Conservation (phyloP, 106 monocot species). For the Vanilla planifolia region DNA sequence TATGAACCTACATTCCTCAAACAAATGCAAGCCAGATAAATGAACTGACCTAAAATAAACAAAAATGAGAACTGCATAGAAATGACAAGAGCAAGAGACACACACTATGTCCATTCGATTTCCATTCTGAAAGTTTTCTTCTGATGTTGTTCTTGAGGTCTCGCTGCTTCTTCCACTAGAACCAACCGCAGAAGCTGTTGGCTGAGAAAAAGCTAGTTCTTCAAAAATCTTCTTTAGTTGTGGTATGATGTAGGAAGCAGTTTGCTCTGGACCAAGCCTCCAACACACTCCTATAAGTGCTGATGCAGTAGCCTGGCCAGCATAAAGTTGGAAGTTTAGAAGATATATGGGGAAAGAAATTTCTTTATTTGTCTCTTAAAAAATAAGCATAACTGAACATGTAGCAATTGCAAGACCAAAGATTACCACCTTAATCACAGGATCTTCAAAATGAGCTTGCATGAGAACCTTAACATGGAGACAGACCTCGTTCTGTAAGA, state of each 20-base stretch:
- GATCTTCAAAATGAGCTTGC: slow-evolving; percentile 58
- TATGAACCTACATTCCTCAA: slow-evolving; percentile 38
- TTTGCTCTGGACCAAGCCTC: slow-evolving; percentile 70
- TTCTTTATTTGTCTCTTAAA: too few species aligned
- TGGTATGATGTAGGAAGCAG: slow-evolving; percentile 63
- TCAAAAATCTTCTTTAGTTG: slow-evolving; percentile 79
- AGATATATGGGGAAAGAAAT: neutral
- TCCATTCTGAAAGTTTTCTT: slow-evolving; percentile 33
- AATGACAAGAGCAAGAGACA: slow-evolving; percentile 16
- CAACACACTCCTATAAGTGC: slow-evolving; percentile 61
- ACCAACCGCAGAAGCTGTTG: slow-evolving; percentile 17
- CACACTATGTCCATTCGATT: slow-evolving; percentile 82
- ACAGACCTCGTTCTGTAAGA: slow-evolving; percentile 62
- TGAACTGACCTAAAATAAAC: neutral
- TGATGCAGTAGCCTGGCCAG: slow-evolving; percentile 58
- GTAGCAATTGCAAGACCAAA: too few species aligned
- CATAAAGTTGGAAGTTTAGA: slow-evolving; percentile 1
- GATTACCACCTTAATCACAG: slow-evolving; percentile 77
- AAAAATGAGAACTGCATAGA: neutral
- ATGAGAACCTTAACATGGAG: slow-evolving; percentile 69
- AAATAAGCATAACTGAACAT: too few species aligned
- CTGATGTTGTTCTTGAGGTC: slow-evolving; percentile 22
- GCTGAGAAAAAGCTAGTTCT: slow-evolving; percentile 73
- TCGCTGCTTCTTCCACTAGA: slow-evolving; percentile 25
- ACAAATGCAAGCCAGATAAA: neutral